Conservation (phyloP, 2,329 filamentous ascomycete species). For the Fusarium chaquense region DNA sequence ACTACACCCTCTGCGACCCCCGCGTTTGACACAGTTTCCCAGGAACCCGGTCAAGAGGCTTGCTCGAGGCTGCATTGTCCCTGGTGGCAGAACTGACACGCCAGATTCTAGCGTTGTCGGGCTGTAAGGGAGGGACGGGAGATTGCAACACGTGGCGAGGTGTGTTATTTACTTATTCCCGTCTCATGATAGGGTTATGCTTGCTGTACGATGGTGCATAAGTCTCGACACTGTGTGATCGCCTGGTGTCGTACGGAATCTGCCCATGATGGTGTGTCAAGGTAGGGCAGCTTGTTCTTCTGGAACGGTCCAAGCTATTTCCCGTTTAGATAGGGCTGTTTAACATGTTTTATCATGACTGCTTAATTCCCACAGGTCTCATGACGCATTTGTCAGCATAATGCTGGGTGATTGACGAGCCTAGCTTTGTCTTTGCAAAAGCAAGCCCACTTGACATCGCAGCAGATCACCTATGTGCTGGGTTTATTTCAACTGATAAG, state of each 20-base stretch:
- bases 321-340: neutral
- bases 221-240: neutral
- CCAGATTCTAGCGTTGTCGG: neutral
- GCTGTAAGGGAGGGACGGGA: conserved; percentile 6
- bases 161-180: neutral
- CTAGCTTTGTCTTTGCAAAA: neutral
- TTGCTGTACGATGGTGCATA: neutral
- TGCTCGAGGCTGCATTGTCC: neutral
- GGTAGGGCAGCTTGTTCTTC: neutral
- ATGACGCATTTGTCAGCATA: neutral
- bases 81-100: neutral
- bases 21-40: neutral
- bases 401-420: rapidly evolving
- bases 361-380: rapidly evolving
- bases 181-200: neutral
- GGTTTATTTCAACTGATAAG: neutral
- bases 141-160: conserved; percentile 1
- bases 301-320: neutral
- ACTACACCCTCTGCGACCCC: neutral
- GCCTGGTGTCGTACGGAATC: neutral
- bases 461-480: neutral
- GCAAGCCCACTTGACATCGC: neutral
- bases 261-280: neutral
- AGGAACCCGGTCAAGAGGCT: neutral
- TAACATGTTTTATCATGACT: neutral